These are phyloP conservation scores for Malus asiatica DNA, from an alignment of 306 rosid genomes.

Conservation along the genomic window DNA sequence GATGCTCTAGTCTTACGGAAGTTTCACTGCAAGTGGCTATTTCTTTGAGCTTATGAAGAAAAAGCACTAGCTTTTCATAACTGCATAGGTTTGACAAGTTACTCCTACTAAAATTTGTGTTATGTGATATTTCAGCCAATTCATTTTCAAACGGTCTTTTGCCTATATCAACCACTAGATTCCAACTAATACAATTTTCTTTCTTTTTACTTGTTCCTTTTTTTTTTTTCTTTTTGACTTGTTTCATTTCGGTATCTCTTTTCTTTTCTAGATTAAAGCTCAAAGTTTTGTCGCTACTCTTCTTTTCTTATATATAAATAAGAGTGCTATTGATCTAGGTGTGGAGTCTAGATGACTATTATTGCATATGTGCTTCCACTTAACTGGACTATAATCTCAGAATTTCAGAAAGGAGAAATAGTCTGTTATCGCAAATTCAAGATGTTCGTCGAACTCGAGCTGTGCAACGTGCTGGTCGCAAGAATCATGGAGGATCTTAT, in stretches of 20 bases:
- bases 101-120: not conserved
- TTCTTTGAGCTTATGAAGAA: not conserved
- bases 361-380: slow-evolving; percentile 18
- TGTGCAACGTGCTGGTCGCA: slow-evolving; percentile 80
- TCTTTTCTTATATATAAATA: not conserved
- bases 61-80: not conserved
- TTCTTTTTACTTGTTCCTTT: not conserved
- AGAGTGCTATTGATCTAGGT: not conserved
- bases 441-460: slow-evolving; percentile 88
- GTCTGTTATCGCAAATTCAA: slow-evolving; percentile 58
- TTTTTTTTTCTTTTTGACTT: not conserved
- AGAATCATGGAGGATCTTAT: slow-evolving; percentile 62
- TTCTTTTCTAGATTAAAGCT: not conserved
- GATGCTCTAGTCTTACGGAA: not conserved
- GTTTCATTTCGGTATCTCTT: not conserved
- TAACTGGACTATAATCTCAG: slow-evolving; percentile 33
- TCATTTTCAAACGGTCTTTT: not conserved
- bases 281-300: not conserved
- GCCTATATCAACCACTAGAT: not conserved
- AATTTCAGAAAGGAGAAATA: slow-evolving; percentile 54
- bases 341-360: not conserved
- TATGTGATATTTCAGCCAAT: not conserved
- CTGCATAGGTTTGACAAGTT: not conserved
- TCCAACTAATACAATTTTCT: not conserved
- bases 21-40: not conserved